Evolutionary conservation across 352 stramenopile species (phyloP), one percentile per base, ranked within the genome.

Genomic region (Globisporangium megalacanthum): DNA sequence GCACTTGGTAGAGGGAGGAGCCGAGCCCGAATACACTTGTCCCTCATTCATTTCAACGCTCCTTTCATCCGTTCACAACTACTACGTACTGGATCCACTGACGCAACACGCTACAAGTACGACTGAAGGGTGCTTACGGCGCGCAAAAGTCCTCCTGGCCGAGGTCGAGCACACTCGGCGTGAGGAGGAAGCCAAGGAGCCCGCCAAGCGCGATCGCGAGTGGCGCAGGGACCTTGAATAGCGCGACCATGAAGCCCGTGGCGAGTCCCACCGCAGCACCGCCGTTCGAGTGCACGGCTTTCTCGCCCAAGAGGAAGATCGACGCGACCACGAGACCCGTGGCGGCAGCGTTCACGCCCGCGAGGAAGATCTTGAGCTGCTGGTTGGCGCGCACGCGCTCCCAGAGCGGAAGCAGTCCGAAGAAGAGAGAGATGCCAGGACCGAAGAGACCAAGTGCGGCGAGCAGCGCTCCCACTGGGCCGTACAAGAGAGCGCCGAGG

Each of bases 361-460:
- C 86, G 45, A 98, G 66, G 49, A 92, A 77, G 19, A 88, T 79
- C 66, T 97, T 92, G 59, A 98, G 92, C 45, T 70, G 80, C 15
- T 66, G 54, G 54, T 96, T 78, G 58, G 94, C 79, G 46, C 93
- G 85, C 13, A 98, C 73, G 22, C 76, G 76, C 58, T 92, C 86
- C 94, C 94, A 98, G 36, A 98, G 91, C 39, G 94, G 94, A 11
- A 97, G 65, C 53, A 98, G 75, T 0, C 79, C 91, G 65, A 98
- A 97, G 55, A 94, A 89, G 15, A 98, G 79, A 37, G 95, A 83
- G 13, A 98, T 73, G 41, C 93, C 93, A 20, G 95, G 92, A 10
- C 89, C 92, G 66, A 98, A 98, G 22, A 98, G 75, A 41, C 93
- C 93, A 17, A 86, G 17, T 36, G 75, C 94, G 2, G 85, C 88